Evolutionary conservation across 768 basidiomycete genomes (phyloP).

Genomic region (Boletus barrowsii): DNA sequence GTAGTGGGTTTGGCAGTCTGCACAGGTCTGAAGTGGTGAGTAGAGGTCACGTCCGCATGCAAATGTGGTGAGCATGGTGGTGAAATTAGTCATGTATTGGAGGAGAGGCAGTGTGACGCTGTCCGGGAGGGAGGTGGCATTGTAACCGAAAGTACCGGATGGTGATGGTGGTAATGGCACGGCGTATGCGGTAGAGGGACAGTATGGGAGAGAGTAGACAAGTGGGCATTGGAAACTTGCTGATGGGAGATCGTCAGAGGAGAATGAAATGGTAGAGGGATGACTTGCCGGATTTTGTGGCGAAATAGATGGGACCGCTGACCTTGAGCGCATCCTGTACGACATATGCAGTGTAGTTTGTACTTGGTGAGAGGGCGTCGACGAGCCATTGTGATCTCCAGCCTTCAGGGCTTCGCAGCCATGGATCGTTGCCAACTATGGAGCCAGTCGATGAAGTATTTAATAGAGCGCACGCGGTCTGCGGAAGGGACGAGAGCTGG

Average conservation of each 20-base stretch:
- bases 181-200: slow-evolving; percentile 66
- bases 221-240: slow-evolving; percentile 70
- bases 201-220: slow-evolving; percentile 69
- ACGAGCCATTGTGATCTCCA: slow-evolving; percentile 71
- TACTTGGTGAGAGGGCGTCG: slow-evolving; percentile 53
- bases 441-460: slow-evolving; percentile 37
- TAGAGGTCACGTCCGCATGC: slow-evolving; percentile 80
- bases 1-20: slow-evolving; percentile 71
- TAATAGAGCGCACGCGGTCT: slow-evolving; percentile 60
- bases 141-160: slow-evolving; percentile 41
- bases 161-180: slow-evolving; percentile 61
- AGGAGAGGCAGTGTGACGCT: slow-evolving; percentile 50
- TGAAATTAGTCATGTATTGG: slow-evolving; percentile 68
- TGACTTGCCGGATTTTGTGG: slow-evolving; percentile 68
- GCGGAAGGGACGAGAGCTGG: slow-evolving; percentile 41
- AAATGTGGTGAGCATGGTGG: slow-evolving; percentile 64
- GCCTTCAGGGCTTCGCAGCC: slow-evolving; percentile 56
- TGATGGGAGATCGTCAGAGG: background rate
- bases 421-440: slow-evolving; percentile 45
- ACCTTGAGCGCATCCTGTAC: slow-evolving; percentile 55
- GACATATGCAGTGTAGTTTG: slow-evolving; percentile 79
- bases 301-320: slow-evolving; percentile 66
- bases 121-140: slow-evolving; percentile 48
- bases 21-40: slow-evolving; percentile 74
- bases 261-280: background rate